A percentile compares a stretch with the other conserved stretches of the same genome.
Evolutionary conservation across 352 stramenopile genomes (phyloP).

Genomic region (Phytophthora lateralis): DNA sequence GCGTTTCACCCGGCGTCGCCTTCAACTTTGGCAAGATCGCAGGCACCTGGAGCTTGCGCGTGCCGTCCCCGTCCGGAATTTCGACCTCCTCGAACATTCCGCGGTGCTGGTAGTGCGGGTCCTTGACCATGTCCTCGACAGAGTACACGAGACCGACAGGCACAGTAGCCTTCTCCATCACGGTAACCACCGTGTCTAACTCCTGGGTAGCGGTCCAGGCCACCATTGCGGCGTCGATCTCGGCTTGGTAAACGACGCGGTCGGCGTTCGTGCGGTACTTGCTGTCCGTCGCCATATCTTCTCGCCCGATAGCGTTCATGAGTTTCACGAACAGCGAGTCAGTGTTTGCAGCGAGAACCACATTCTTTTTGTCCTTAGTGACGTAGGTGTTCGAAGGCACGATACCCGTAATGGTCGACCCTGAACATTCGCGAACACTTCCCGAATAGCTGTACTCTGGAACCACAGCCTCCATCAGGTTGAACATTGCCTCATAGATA

Average conservation of each 20-base stretch:
- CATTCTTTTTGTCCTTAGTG: conserved; percentile 80
- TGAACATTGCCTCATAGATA: conserved; percentile 91
- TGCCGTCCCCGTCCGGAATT: conserved; percentile 42
- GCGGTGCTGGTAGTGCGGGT: conserved; percentile 76
- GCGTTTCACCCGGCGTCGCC: conserved; percentile 60
- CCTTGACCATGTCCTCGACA: conserved; percentile 77
- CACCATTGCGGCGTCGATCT: conserved; percentile 68
- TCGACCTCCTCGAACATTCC: conserved; percentile 78
- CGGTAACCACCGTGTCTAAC: conserved; percentile 48
- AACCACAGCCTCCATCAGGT: conserved; percentile 85
- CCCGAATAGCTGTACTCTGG: conserved; percentile 87
- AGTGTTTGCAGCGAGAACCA: conserved; percentile 88
- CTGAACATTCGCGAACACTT: conserved; percentile 79
- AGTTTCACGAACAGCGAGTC: conserved; percentile 83
- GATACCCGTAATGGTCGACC: conserved; percentile 88
- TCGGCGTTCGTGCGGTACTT: conserved; percentile 76
- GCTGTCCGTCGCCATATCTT: conserved; percentile 56
- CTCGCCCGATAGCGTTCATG: conserved; percentile 71
- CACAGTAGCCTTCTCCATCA: conserved; percentile 63
- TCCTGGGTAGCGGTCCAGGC: conserved; percentile 58
- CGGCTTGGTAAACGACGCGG: conserved; percentile 58
- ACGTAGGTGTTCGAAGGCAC: conserved; percentile 89
- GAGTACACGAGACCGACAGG: conserved; percentile 82
- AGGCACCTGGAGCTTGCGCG: conserved; percentile 60
- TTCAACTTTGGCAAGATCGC: conserved; percentile 81